A percentile compares a stretch with the other conserved stretches of the same genome.
Evolutionary conservation across 257 asterid species (phyloP).

Genomic region (Orobanche coerulescens): DNA sequence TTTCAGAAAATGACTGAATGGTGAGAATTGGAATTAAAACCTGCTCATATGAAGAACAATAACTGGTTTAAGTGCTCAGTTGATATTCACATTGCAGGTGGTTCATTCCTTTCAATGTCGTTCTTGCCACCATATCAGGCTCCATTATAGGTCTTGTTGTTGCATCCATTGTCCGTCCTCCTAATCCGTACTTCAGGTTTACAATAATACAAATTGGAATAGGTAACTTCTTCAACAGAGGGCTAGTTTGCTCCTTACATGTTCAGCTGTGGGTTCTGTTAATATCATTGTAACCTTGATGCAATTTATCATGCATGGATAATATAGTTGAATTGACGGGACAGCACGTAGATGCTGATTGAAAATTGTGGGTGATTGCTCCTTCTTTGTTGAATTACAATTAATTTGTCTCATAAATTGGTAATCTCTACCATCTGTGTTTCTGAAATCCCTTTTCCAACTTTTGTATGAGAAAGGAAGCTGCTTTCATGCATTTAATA

Average conservation of each 20-base stretch:
- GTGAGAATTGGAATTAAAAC: constrained; percentile 28
- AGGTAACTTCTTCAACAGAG: constrained; percentile 37
- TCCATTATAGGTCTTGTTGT: constrained; percentile 79
- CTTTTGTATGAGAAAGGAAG: background rate
- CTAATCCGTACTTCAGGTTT: constrained; percentile 87
- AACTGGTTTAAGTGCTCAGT: constrained; percentile 11
- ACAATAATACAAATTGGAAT: constrained; percentile 86
- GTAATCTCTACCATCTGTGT: background rate
- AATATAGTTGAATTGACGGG: background rate
- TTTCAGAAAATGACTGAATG: constrained; percentile 67
- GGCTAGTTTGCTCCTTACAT: constrained; percentile 4
- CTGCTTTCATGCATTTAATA: background rate
- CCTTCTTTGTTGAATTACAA: background rate
- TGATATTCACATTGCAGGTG: constrained; percentile 55
- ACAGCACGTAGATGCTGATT: background rate
- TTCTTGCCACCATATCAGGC: constrained; percentile 74
- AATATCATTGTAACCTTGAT: background rate
- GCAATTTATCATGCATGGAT: background rate
- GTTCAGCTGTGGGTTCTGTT: background rate
- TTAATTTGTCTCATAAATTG: background rate
- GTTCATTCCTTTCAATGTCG: constrained; percentile 91
- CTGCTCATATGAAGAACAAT: background rate
- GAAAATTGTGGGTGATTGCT: background rate
- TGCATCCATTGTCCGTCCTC: constrained; percentile 64
- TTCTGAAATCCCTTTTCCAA: constrained; percentile 2